These are phyloP conservation scores for Kalmusia sp. DNA, from an alignment of 2,329 filamentous ascomycete genomes.

Conservation along the genomic window DNA sequence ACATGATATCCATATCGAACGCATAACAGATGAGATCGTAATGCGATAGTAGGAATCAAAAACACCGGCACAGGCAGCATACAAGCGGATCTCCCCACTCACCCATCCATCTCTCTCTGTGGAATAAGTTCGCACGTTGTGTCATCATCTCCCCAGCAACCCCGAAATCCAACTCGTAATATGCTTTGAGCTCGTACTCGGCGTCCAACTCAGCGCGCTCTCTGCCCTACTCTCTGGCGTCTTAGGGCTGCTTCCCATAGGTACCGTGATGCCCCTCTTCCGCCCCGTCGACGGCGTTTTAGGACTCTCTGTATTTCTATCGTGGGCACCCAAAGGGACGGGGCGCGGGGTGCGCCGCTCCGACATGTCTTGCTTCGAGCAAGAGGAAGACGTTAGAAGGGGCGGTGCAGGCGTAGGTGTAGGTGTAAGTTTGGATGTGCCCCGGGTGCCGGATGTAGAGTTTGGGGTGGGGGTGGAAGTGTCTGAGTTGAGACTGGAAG, in stretches of 20 bases:
- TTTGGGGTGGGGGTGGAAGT: not conserved
- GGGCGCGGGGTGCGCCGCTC: slow-evolving; percentile 18
- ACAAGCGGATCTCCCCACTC: not conserved
- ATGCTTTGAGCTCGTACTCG: slow-evolving; percentile 35
- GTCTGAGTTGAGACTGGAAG: not conserved
- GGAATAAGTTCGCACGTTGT: no score
- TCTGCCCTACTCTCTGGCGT: slow-evolving; percentile 22
- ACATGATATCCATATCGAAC: slow-evolving; percentile 7
- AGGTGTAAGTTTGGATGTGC: slow-evolving; percentile 4
- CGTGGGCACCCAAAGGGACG: slow-evolving; percentile 14
- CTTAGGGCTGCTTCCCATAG: slow-evolving; percentile 8
- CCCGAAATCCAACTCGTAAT: slow-evolving; percentile 43
- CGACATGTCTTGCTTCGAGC: slow-evolving; percentile 5
- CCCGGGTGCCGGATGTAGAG: not conserved
- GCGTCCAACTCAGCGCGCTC: slow-evolving; percentile 32
- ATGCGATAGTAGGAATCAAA: not conserved
- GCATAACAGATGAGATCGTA: not conserved
- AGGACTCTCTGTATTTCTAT: slow-evolving; percentile 15
- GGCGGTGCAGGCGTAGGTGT: not conserved
- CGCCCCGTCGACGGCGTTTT: slow-evolving; percentile 22
- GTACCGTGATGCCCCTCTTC: slow-evolving; percentile 27
- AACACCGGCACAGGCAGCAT: no score
- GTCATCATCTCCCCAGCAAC: slow-evolving; percentile 30
- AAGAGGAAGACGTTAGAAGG: slow-evolving; percentile 1
- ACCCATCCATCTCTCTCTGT: not conserved